Evolutionary conservation across 2,329 filamentous ascomycete genomes (phyloP).

Genomic region (Arachnopeziza araneosa): DNA sequence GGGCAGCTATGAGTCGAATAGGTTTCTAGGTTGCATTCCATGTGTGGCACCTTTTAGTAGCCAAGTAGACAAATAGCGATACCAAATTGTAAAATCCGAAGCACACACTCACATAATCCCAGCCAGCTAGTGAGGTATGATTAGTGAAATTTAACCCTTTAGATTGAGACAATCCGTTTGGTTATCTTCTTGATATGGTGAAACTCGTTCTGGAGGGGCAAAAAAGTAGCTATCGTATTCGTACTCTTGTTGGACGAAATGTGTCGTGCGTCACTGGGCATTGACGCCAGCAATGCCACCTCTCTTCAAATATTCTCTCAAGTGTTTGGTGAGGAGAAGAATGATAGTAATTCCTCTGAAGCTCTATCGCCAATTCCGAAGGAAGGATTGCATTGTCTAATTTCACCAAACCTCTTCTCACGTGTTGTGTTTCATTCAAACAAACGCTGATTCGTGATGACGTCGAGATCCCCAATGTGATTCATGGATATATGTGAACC

Average conservation of each 20-base stretch:
- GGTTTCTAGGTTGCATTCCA: not conserved
- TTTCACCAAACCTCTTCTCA: not conserved
- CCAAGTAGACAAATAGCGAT: not conserved
- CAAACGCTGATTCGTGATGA: not conserved
- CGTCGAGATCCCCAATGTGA: not conserved
- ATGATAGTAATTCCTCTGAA: not conserved
- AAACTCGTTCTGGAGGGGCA: too few species aligned
- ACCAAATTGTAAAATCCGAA: not conserved
- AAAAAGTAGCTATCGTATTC: too few species aligned
- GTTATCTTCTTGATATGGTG: too few species aligned
- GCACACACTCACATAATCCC: not conserved
- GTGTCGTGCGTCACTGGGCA: not conserved
- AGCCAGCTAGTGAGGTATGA: not conserved
- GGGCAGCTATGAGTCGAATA: slow-evolving; percentile 59
- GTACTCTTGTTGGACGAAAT: not conserved
- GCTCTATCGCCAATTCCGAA: not conserved
- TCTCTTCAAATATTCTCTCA: too few species aligned
- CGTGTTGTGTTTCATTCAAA: not conserved
- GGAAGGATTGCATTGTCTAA: not conserved
- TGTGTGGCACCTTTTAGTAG: not conserved
- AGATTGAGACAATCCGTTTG: too few species aligned
- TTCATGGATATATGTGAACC: not conserved
- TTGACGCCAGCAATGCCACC: not conserved
- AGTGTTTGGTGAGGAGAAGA: not conserved
- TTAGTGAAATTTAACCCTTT: not conserved